Percentiles rank a stretch among this genome's conserved stretches.
These are phyloP conservation scores for Mortierella sp. DNA, from an alignment of 371 early-diverging fungal species.

Conservation along the genomic window DNA sequence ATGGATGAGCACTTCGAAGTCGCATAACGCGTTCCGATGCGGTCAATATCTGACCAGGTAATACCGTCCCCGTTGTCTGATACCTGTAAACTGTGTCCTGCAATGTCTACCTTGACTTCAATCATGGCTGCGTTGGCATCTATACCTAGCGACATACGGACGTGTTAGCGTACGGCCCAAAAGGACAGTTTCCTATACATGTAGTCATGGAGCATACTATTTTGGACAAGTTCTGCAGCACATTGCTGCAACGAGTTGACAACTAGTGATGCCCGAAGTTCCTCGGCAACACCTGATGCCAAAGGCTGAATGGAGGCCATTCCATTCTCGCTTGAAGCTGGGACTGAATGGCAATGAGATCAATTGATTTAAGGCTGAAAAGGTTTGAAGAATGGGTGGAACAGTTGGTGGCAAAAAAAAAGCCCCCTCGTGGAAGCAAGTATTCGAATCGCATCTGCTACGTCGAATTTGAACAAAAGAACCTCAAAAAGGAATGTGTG, in stretches of 20 bases:
- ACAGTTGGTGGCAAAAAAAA: too few relatives aligned
- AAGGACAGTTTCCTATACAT: neutral
- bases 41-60: conserved; percentile 52
- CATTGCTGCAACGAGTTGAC: conserved; percentile 66
- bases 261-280: conserved; percentile 57
- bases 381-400: too few relatives aligned
- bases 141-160: conserved; percentile 56
- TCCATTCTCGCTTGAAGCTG: conserved; percentile 20
- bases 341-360: too few relatives aligned
- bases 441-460: too few relatives aligned
- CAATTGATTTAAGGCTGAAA: too few relatives aligned
- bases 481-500: too few relatives aligned
- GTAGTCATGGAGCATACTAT: conserved; percentile 51
- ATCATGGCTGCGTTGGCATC: conserved; percentile 69
- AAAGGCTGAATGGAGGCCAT: conserved; percentile 44
- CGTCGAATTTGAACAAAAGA: too few relatives aligned
- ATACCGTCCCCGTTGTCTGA: conserved; percentile 77
- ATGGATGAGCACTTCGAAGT: conserved; percentile 67
- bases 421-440: too few relatives aligned
- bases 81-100: conserved; percentile 66
- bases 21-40: conserved; percentile 66
- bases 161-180: too few relatives aligned
- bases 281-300: conserved; percentile 38
- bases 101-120: conserved; percentile 59
- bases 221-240: conserved; percentile 69